Base-by-base conservation (phyloP, 441 rosid species). In the Euphorbia celastroides region DNA sequence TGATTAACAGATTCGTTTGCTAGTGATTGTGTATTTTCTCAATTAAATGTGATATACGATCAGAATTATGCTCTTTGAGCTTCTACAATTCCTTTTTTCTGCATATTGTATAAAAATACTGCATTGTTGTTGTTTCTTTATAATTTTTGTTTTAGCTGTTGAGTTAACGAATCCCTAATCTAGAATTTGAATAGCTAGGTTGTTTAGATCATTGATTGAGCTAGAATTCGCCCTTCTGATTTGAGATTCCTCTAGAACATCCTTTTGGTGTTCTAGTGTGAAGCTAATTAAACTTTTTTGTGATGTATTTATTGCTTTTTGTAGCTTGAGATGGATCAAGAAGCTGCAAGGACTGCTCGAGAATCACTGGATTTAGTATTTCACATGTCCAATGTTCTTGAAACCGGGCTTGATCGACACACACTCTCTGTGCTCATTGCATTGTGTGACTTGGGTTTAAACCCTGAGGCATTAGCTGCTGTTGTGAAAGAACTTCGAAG, bases 401-500 rank as follows among this genome's bases (percentile, higher is more conserved):
- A 88, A 34, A 86, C 87, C 0, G 92, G 88, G 0, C 86, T 88
- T 2, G 92, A 88, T 46, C 82, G 88, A 57, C 89, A 86, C 66
- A 83, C 88, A 2, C 84, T 88, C 61, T 88, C 94, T 7, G 75
- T 88, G 58, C 82, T 86, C 31, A 82, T 88, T 27, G 89, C 88
- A 23, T 83, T 86, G 22, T 84, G 92, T 54, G 92, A 88, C 59
- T 81, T 88, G 60, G 88, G 94, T 65, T 74, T 83, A 50, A 88
- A 88, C 73, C 95, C 92, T n/a, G 90, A 86, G 64, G 82, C 92
- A 31, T 57, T 88, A 20, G 88, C 92, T 30, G 83, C 95, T 34
- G 78, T 83, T 25, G 87, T 84, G 44, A 86, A 84, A 73, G 95
- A 86, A 76, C 83, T 84, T 48, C 77, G 72, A 3, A 71, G 75